These are phyloP conservation scores for Gamarada debralockiae DNA, from an alignment of 495 filamentous ascomycete species.

Conservation along the genomic window DNA sequence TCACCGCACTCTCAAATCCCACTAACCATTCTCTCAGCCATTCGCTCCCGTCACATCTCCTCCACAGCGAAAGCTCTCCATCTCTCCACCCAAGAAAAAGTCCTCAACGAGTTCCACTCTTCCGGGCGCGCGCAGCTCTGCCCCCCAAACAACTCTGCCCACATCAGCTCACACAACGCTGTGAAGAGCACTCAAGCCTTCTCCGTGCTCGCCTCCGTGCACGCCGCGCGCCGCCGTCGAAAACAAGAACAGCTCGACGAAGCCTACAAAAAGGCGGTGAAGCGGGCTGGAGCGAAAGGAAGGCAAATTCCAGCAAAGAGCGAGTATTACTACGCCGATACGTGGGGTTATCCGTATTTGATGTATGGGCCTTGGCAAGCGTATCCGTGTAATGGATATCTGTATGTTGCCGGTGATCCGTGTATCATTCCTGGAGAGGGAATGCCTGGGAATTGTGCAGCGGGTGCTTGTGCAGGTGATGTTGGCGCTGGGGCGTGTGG, in stretches of 20 bases:
- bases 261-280: constrained; percentile 57
- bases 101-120: constrained; percentile 48
- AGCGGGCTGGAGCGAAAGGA: constrained; percentile 58
- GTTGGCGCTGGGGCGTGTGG: constrained; percentile 40
- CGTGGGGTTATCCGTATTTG: constrained; percentile 50
- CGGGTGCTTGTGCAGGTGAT: constrained; percentile 38
- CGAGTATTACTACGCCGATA: constrained; percentile 43
- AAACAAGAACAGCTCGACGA: constrained; percentile 40
- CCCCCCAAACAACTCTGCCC: constrained; percentile 56
- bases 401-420: constrained; percentile 46
- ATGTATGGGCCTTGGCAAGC: constrained; percentile 31
- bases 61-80: constrained; percentile 36
- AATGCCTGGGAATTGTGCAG: constrained; percentile 35
- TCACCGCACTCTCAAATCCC: neutral
- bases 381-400: constrained; percentile 26
- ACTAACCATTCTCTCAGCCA: constrained; percentile 35
- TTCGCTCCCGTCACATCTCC: constrained; percentile 56
- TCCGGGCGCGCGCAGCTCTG: constrained; percentile 50
- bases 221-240: constrained; percentile 25
- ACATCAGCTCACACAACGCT: constrained; percentile 71
- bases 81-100: constrained; percentile 42
- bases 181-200: constrained; percentile 27
- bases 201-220: constrained; percentile 17
- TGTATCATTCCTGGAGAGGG: constrained; percentile 48
- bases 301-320: constrained; percentile 45